Evolutionary conservation across 805 yeast species (phyloP).

Genomic region (Lipomyces anomalus): DNA sequence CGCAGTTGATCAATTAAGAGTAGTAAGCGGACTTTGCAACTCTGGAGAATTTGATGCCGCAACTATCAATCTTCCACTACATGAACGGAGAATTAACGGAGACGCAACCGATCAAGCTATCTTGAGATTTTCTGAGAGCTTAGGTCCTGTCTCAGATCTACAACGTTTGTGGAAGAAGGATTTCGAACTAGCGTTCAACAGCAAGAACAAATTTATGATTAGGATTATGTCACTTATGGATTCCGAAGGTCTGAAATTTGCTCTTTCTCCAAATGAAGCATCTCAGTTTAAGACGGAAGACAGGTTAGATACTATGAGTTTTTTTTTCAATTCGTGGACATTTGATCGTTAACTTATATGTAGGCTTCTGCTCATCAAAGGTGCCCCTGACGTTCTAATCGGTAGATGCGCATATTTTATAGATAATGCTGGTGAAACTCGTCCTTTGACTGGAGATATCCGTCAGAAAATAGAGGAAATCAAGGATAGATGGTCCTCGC

Average conservation of each 20-base stretch:
- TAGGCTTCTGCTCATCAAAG: constrained; percentile 39
- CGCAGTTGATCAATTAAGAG: too few species aligned
- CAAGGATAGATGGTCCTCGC: constrained; percentile 38
- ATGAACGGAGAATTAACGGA: constrained; percentile 32
- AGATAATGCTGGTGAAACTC: constrained; percentile 32
- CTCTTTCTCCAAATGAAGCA: neutral
- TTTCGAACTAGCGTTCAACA: constrained; percentile 40
- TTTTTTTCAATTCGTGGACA: neutral
- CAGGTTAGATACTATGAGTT: too few species aligned
- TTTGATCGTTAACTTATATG: neutral
- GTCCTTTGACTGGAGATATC: constrained; percentile 32
- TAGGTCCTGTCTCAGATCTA: constrained; percentile 1
- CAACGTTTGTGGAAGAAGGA: constrained; percentile 13
- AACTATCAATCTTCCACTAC: constrained; percentile 8
- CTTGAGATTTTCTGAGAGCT: constrained; percentile 34
- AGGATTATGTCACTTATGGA: constrained; percentile 3
- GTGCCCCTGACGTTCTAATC: constrained; percentile 49
- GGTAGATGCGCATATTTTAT: constrained; percentile 36
- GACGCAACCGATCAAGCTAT: constrained; percentile 48
- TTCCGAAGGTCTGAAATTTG: neutral
- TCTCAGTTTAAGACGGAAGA: neutral
- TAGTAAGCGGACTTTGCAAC: constrained; percentile 25
- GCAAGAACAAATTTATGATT: constrained; percentile 39
- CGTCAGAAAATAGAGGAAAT: constrained; percentile 26
- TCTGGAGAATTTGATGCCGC: constrained; percentile 22